Conservation (phyloP, 2,329 filamentous ascomycete genomes). For the Sclerotinia borealis region DNA sequence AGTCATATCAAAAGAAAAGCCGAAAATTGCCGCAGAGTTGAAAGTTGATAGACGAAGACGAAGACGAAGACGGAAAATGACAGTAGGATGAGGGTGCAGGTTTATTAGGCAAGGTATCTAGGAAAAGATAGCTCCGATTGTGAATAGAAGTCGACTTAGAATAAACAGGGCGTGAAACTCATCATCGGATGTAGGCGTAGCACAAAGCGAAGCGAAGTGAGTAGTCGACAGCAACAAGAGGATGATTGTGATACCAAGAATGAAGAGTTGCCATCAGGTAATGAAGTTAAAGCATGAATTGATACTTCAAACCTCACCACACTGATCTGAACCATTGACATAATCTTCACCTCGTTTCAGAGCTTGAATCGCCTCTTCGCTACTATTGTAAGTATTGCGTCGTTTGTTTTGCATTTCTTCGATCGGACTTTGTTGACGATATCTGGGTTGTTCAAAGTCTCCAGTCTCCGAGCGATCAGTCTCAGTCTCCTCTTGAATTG, state of each 20-base stretch:
- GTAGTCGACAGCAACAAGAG: not conserved
- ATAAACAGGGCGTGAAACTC: not conserved
- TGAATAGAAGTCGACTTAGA: not conserved
- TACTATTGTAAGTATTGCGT: fast-evolving
- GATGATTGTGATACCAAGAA: not conserved
- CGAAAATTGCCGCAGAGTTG: not conserved
- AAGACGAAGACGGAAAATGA: no score
- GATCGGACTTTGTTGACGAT: not conserved
- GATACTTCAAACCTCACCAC: no score
- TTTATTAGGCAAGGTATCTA: not conserved
- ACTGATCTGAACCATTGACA: not conserved
- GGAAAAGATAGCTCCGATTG: not conserved
- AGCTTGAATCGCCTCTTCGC: not conserved
- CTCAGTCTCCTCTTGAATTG: not conserved
- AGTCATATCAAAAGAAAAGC: not conserved
- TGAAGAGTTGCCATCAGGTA: not conserved
- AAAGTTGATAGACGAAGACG: not conserved
- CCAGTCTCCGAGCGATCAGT: not conserved
- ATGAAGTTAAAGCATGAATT: not conserved
- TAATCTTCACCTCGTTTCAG: fast-evolving
- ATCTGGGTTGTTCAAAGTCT: not conserved
- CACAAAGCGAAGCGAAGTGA: not conserved
- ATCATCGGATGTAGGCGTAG: not conserved
- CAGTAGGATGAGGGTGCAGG: no score
- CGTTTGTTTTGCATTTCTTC: not conserved